Percentiles rank a stretch among this genome's conserved stretches.
Evolutionary conservation across 768 basidiomycete genomes (phyloP).

Genomic region (Suillus tomentosus): DNA sequence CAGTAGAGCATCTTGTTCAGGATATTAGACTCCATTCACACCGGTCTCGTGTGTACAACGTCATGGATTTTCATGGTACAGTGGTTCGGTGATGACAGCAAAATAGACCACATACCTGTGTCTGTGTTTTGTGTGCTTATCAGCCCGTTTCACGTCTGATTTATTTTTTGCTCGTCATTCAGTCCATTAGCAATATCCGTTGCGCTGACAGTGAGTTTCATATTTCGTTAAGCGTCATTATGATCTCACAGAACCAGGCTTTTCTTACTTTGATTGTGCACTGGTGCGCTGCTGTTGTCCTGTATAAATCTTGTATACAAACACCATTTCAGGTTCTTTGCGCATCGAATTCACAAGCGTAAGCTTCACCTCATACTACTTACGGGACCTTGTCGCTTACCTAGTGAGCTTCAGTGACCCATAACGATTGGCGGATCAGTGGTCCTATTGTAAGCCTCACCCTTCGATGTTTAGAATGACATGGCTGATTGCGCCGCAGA

Average conservation of each 20-base stretch:
- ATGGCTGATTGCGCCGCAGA: slow-evolving; percentile 18
- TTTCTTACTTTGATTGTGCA: slow-evolving; percentile 52
- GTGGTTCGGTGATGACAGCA: slow-evolving; percentile 40
- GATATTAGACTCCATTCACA: slow-evolving; percentile 43
- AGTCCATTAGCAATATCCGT: slow-evolving; percentile 26
- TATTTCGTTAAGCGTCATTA: background rate
- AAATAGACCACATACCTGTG: slow-evolving; percentile 48
- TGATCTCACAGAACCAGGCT: slow-evolving; percentile 37
- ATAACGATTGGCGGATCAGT: slow-evolving; percentile 31
- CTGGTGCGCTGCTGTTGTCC: slow-evolving; percentile 34
- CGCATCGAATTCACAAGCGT: slow-evolving; percentile 46
- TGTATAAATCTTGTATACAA: background rate
- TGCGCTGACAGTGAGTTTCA: slow-evolving; percentile 30
- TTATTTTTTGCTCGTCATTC: background rate
- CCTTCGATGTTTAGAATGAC: background rate
- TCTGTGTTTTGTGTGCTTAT: slow-evolving; percentile 18
- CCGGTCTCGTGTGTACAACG: slow-evolving; percentile 40
- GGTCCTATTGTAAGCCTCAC: slow-evolving; percentile 35
- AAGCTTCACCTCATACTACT: slow-evolving; percentile 15
- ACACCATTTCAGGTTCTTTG: slow-evolving; percentile 34
- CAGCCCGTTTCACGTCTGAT: background rate
- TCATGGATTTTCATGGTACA: slow-evolving; percentile 47
- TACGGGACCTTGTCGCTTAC: slow-evolving; percentile 1
- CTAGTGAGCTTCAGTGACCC: slow-evolving; percentile 24
- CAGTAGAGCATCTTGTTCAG: slow-evolving; percentile 14